Evolutionary conservation across 2,329 filamentous ascomycete species (phyloP), one percentile per base, ranked within the genome.

Genomic region (Didymella sp.): DNA sequence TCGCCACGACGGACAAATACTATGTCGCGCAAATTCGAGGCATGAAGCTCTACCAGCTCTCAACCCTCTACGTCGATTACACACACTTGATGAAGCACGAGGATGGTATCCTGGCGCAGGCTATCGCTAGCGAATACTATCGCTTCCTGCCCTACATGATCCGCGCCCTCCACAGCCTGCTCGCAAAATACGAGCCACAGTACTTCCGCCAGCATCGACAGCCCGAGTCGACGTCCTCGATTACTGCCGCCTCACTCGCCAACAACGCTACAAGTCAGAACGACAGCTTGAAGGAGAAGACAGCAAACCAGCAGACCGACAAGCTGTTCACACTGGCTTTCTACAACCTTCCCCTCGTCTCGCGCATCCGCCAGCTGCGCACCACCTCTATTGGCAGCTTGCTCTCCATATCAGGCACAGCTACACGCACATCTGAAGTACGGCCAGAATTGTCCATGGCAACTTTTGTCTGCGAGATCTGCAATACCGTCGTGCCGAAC

Each of bases 371-470:
- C 58, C 89, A 92, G 69, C 81, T 99, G 61, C 89, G 95, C 28
- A 96, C 95, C 24, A 84, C 87, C 60, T 93, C 96, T 67, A 96
- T 99, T 68, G 95, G 95, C 51, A 91, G 94, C 73, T 84, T 99
- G 40, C 86, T 96, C 6, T 97, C 95, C 11, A 96, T 99, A 66
- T 99, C 95, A 7, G 95, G 95, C 44, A 99, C 95, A 0, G 94
- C 96, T 25, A 99, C 95, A 1, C 86, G 95, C 74, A 99, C 95
- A 6, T 99, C 95, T 9, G 95, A 99, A 81, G 95, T 99, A 22
- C 87, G 95, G 30, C 95, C 95, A 0, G 95, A 99, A 77, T 80
- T 99, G 59, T 96, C 92, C 2, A 82, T 96, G 21, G 95, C 91
- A 6, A 97, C 95, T 0, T 99, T 99, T 70, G 87, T 89, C 53